Percentiles rank a stretch among this genome's conserved stretches.
These are phyloP conservation scores for Picea engelmannii DNA, from an alignment of 83 land plant species.

Conservation along the genomic window DNA sequence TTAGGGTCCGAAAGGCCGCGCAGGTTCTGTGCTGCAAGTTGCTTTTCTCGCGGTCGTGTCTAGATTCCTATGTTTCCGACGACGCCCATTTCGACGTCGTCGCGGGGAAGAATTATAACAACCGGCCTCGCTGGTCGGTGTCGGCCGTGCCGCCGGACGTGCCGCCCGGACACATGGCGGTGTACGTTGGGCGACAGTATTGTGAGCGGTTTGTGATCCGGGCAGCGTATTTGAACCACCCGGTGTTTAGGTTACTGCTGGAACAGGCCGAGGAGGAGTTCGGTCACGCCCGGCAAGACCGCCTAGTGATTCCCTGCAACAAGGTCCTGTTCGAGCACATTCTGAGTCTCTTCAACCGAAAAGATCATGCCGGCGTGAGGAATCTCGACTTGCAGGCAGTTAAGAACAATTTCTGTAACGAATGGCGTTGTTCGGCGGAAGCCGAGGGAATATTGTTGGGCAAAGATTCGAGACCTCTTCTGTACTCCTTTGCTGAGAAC, in stretches of 20 bases:
- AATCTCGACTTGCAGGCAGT: slow-evolving; percentile 27
- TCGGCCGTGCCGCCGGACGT: slow-evolving; percentile 25
- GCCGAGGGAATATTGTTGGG: slow-evolving; percentile 14
- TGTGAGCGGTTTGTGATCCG: slow-evolving; percentile 41
- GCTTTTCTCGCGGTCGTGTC: no score
- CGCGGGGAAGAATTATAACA: no score
- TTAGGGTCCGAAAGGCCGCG: no score
- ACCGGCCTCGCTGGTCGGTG: no score
- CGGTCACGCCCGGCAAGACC: slow-evolving; percentile 34
- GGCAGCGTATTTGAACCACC: slow-evolving; percentile 53
- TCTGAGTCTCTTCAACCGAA: slow-evolving; percentile 24
- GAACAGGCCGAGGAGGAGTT: slow-evolving; percentile 43
- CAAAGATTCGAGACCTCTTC: slow-evolving; percentile 30
- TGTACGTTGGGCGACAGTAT: slow-evolving; percentile 34
- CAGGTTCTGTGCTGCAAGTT: no score
- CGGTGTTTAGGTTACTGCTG: slow-evolving; percentile 40
- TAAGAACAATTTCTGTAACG: slow-evolving; percentile 17
- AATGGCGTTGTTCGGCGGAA: background rate
- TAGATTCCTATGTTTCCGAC: no score
- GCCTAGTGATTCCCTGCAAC: slow-evolving; percentile 67
- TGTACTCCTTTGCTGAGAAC: slow-evolving; percentile 27
- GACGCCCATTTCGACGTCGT: no score
- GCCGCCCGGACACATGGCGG: slow-evolving; percentile 55
- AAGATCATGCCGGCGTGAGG: slow-evolving; percentile 21
- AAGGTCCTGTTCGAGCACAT: slow-evolving; percentile 44